Percentiles rank a stretch among this genome's conserved stretches.
phyloP scores from a whole-genome alignment of 208 protist genomes.

The Acanthamoeba divionensis region DNA sequence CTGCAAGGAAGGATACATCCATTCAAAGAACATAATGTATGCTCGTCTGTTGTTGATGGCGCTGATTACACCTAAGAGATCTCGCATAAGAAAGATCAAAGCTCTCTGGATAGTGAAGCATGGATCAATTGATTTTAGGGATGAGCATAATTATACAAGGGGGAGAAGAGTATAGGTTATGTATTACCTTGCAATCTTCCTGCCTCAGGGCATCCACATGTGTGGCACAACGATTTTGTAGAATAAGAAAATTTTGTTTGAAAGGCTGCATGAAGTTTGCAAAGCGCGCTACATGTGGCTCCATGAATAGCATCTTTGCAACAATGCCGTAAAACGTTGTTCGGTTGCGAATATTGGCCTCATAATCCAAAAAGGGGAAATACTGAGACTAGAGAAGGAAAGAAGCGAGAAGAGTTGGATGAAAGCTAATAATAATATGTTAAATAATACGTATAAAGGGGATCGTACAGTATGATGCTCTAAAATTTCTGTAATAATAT shows the following conservation, averaged over 20 bases:
- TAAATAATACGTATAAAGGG: neutral
- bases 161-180: neutral
- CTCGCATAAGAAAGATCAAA: constrained; percentile 52
- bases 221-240: neutral
- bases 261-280: constrained; percentile 64
- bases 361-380: constrained; percentile 69
- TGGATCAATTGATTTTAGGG: no score
- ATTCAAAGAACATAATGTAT: constrained; percentile 65
- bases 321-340: constrained; percentile 66
- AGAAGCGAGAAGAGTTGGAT: no score
- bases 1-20: constrained; percentile 44
- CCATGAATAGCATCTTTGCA: constrained; percentile 66
- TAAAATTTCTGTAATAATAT: constrained; percentile 55
- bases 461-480: constrained; percentile 43
- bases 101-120: constrained; percentile 47
- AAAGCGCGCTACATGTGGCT: constrained; percentile 56
- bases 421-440: no score
- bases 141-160: no score
- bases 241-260: neutral
- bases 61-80: constrained; percentile 56
- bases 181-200: neutral
- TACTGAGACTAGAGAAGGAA: constrained; percentile 31
- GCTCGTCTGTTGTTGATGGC: constrained; percentile 21
- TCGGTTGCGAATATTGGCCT: constrained; percentile 57
- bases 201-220: constrained; percentile 3